Percentiles rank a stretch among this genome's conserved stretches.
Evolutionary conservation across 2,329 filamentous ascomycete species (phyloP).

Genomic region (Ambrosiella xylebori): DNA sequence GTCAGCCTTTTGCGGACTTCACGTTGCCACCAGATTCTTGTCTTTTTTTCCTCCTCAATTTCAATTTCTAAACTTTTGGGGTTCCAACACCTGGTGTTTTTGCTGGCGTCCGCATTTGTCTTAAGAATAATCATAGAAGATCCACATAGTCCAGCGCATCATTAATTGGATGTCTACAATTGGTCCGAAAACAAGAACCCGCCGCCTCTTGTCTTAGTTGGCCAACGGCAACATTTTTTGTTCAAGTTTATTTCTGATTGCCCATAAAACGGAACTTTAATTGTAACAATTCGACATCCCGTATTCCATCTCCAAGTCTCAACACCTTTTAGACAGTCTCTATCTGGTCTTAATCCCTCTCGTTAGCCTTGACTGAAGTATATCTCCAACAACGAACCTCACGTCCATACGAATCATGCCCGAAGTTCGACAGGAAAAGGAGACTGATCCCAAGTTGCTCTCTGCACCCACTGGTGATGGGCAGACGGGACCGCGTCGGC

Average conservation of each 20-base stretch:
- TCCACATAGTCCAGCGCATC: no score
- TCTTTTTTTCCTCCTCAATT: neutral
- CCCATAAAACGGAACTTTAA: no score
- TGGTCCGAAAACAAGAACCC: no score
- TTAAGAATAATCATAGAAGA: no score
- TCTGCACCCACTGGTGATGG: constrained; percentile 1
- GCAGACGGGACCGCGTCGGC: constrained; percentile 25
- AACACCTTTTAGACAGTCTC: neutral
- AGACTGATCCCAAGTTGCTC: neutral
- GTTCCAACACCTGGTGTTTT: no score
- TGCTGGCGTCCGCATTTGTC: no score
- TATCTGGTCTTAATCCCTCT: neutral
- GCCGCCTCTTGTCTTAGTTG: no score
- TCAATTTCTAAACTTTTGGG: neutral
- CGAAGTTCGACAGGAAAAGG: neutral
- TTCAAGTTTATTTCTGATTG: no score
- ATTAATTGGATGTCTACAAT: no score
- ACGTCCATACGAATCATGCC: neutral
- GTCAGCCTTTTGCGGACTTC: neutral
- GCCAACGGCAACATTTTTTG: no score
- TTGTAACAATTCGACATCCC: no score
- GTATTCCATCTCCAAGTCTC: no score
- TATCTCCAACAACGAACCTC: neutral
- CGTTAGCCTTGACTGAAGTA: neutral
- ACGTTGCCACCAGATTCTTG: neutral